Evolutionary conservation across 2,329 filamentous ascomycete genomes (phyloP), one percentile per base, ranked within the genome.

Genomic region (Talaromyces sp.): DNA sequence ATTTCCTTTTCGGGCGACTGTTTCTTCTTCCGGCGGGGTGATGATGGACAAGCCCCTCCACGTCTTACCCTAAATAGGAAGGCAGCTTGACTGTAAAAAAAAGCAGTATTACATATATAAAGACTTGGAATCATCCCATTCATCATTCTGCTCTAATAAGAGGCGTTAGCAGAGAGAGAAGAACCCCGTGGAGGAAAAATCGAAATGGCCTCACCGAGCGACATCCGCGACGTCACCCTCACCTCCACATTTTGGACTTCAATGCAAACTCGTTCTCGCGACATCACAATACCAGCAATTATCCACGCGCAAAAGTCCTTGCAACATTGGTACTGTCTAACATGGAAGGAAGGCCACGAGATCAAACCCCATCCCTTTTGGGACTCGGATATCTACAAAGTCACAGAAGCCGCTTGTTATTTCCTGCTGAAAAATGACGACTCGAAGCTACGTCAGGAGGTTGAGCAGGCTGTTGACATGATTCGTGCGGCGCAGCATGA

Each of bases 331-430:
- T 67, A 66, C 60, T 67, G 66, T 31, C 58, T 67, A 57, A 66
- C 66, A 16, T 67, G 66, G 66, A 66, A 66, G 44, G 65, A 66
- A 58, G 65, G 66, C n/a, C 82, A 83, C 0, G 79, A 81, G 16
- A 52, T 66, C 31, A 63, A 67, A 12, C 66, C 66, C 11, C 83
- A 85, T 66, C 72, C 85, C 1, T 87, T 87, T 69, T 87, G 84
- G 84, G 85, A 87, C 67, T 80, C 76, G 0, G 81, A 83, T 69
- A 71, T 84, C 21, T 84, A 79, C 11, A 87, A 87, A 71, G 86
- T 84, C 83, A 84, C 87, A 58, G 85, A 88, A 71, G 84, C 81
- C 0, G 84, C 84, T 2, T 86, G 83, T 65, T 87, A 87, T 66
- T 81, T 85, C 66, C 31, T 72, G 85, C 8, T 69, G 67, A 31